These are phyloP conservation scores for Saraca asoca DNA, from an alignment of 331 rosid species.

Conservation along the genomic window DNA sequence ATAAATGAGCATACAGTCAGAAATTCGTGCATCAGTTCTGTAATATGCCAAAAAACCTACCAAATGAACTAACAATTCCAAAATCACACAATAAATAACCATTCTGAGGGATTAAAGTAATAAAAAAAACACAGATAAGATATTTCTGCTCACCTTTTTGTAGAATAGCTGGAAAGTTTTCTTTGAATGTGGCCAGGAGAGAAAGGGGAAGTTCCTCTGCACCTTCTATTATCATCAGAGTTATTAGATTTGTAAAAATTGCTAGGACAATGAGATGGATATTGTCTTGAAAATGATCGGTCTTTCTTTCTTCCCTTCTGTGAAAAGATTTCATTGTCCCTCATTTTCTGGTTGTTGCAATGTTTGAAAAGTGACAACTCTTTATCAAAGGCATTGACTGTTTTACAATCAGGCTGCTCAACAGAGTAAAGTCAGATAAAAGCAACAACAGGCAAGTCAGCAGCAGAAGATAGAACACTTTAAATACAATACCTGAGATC, in stretches of 20 bases:
- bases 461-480: slow-evolving; percentile 4
- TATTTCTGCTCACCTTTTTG: slow-evolving; percentile 30
- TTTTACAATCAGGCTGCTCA: slow-evolving; percentile 41
- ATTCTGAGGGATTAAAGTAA: too few species aligned
- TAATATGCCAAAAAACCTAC: too few species aligned
- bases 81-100: too few species aligned
- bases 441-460: slow-evolving; percentile 11
- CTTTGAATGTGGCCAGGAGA: slow-evolving; percentile 11
- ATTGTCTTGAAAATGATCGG: slow-evolving; percentile 38
- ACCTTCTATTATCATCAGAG: slow-evolving; percentile 33
- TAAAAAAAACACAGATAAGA: neutral
- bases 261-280: slow-evolving; percentile 28
- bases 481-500: slow-evolving; percentile 15
- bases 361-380: slow-evolving; percentile 45
- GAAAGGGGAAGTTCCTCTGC: slow-evolving; percentile 32
- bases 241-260: slow-evolving; percentile 7
- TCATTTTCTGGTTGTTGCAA: slow-evolving; percentile 33
- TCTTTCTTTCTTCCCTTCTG: slow-evolving; percentile 33
- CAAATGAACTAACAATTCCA: too few species aligned
- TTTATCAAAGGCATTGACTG: slow-evolving; percentile 31
- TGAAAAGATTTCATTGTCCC: slow-evolving; percentile 29
- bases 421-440: slow-evolving; percentile 3
- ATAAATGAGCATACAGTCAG: too few species aligned
- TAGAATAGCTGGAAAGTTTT: slow-evolving; percentile 26
- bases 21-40: too few species aligned